Conservation (phyloP, 2,329 filamentous ascomycete genomes). For the Raffaelea arxii region DNA sequence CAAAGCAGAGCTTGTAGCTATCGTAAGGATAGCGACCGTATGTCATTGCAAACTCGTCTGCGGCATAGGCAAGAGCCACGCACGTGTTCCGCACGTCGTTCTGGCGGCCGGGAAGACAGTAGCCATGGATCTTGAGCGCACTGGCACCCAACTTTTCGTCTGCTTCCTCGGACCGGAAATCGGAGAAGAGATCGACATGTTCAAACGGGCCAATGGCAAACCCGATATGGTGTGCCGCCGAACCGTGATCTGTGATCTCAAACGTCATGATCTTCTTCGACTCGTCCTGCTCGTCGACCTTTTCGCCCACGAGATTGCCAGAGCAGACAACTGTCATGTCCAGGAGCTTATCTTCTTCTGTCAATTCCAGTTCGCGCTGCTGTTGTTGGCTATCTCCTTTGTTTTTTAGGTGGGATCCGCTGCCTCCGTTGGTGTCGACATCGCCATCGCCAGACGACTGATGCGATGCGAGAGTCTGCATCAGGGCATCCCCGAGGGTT, state of each 20-base stretch:
- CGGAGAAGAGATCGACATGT: constrained; percentile 73
- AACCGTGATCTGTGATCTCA: constrained; percentile 49
- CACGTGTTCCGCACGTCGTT: constrained; percentile 83
- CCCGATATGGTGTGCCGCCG: constrained; percentile 79
- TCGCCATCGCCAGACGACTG: constrained; percentile 14
- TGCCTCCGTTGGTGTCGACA: constrained; percentile 17
- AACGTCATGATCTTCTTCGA: constrained; percentile 85
- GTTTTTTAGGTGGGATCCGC: constrained; percentile 24
- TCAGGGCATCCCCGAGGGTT: constrained; percentile 70
- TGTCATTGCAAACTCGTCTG: constrained; percentile 83
- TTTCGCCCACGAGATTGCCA: constrained; percentile 78
- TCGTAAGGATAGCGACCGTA: constrained; percentile 88
- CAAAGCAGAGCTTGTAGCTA: constrained; percentile 87
- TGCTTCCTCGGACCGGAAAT: constrained; percentile 82
- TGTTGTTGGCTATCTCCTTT: not conserved
- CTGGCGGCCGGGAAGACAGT: constrained; percentile 74
- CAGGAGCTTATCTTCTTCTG: constrained; percentile 73
- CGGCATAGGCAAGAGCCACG: constrained; percentile 70
- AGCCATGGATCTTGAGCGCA: constrained; percentile 81
- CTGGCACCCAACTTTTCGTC: constrained; percentile 85
- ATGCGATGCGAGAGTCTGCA: constrained; percentile 35
- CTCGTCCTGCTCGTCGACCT: constrained; percentile 64
- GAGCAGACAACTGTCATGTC: constrained; percentile 90
- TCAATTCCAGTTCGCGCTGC: constrained; percentile 30
- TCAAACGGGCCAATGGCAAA: constrained; percentile 95